Evolutionary conservation across 2,329 filamentous ascomycete species (phyloP), one percentile per base, ranked within the genome.

Genomic region (Amesomyces nigricolor): DNA sequence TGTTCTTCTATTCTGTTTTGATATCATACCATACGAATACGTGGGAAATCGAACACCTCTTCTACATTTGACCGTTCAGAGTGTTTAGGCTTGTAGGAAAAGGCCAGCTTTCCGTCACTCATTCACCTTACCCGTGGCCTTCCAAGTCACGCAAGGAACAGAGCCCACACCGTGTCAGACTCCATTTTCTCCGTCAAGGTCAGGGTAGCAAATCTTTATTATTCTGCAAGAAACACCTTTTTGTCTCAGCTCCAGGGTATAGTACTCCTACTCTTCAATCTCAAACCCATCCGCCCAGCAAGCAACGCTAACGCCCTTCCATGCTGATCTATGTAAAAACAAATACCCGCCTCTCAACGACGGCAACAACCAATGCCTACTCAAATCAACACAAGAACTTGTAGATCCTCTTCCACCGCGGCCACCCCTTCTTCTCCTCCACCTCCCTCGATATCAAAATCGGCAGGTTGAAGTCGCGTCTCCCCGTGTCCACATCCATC

Each of bases 401-500:
- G 68, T 91, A 94, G 11, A 80, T 62, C 65, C 76, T 85, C 75
- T 92, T 94, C 88, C 88, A 92, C 56, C 63, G 71, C 0, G 89
- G 88, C 89, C 88, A 92, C 4, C 71, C 68, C 32, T 78, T 80
- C 64, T 78, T 77, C 73, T 96, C 91, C 51, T 87, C 86, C 39
- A 78, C 74, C 75, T 96, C 92, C 69, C 95, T 87, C 42, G 85
- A 85, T 48, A 95, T 76, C 48, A 97, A 73, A 57, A 88, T 82
- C 29, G 85, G 82, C 44, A 96, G 73, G 68, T 96, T 91, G 56
- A 96, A 80, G 66, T 96, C 90, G 26, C 91, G 78, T 29, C 91
- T 83, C 2, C 92, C 92, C 0, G 91, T 95, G 57, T 87, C 82
- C 59, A 96, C 73, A 71, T 96, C 91, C 85, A 96, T 95, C 60